Evolutionary conservation across 495 filamentous ascomycete genomes (phyloP), one percentile per base, ranked within the genome.

Genomic region (Talaromyces wortmannii): DNA sequence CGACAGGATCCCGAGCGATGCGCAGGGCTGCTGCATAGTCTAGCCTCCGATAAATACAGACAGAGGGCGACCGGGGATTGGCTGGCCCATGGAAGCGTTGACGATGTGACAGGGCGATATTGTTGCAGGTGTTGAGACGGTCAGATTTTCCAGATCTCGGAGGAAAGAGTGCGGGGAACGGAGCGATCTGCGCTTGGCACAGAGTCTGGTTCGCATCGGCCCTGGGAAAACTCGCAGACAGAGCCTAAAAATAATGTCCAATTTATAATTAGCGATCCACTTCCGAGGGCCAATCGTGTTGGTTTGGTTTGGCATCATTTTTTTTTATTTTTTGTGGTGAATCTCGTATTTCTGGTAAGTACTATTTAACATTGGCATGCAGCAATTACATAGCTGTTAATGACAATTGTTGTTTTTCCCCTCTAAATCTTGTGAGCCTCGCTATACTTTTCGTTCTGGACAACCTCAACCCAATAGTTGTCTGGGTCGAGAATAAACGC

Each of bases 401-500:
- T 4, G 23, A 23, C 23, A 23, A 23, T 2, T 23, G 23, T 23
- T 23, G 4, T 23, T 23, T 23, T 23, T 23, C 4, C 36, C 13
- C 36, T 11, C 44, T 46, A 53, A 15, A 53, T 45, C 7, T 53
- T 46, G n/a, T 53, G 42, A 17, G 42, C 52, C 2, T 46, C 52
- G 44, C 52, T 18, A n/a, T 53, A 53, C 53, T 48, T 50, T 33
- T 82, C 71, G 55, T 83, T 83, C 75, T 96, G 90, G 50, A 96
- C 83, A 52, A 96, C 73, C 75, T 97, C 91, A 55, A 96, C 82
- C 89, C 90, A 94, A 66, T 95, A 96, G 29, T 83, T 83, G 71
- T 98, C 94, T 0, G 94, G 94, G 67, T 98, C 92, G 8, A 95
- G 75, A 17, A 97, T 67, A 67, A 97, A 97, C 0, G 94, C 94